Conservation (phyloP, 768 basidiomycete species). For the Pulveroboletus sp. region DNA sequence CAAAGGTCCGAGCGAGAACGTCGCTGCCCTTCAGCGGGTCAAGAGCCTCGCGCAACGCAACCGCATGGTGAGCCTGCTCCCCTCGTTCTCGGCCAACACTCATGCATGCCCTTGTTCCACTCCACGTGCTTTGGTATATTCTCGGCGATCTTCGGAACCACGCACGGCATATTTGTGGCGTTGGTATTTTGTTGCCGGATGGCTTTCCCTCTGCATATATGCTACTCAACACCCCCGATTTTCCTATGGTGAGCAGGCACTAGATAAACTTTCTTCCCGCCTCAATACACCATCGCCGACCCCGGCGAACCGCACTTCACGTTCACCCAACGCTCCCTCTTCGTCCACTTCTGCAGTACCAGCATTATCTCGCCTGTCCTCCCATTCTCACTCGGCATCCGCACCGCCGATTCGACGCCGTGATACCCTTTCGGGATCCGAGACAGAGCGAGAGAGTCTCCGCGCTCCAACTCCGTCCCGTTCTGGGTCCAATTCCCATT, state of each 20-base stretch:
- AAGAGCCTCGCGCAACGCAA: conserved; percentile 69
- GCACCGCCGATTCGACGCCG: conserved; percentile 25
- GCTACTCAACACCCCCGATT: conserved; percentile 6
- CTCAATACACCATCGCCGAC: conserved; percentile 54
- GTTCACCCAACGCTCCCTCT: conserved; percentile 32
- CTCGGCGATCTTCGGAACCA: conserved; percentile 10
- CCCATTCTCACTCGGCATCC: conserved; percentile 30
- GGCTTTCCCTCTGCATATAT: conserved; percentile 18
- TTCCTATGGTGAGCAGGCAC: conserved; percentile 40
- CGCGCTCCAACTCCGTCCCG: conserved; percentile 32
- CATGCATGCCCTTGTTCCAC: conserved; percentile 26
- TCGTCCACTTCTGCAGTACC: conserved; percentile 36
- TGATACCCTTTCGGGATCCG: conserved; percentile 64
- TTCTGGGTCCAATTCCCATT: conserved; percentile 28
- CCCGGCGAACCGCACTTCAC: conserved; percentile 44
- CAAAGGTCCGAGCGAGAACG: conserved; percentile 48
- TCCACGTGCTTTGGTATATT: conserved; percentile 31
- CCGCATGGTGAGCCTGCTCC: conserved; percentile 53
- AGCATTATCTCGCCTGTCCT: conserved; percentile 36
- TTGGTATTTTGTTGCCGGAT: conserved; percentile 5
- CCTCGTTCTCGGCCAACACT: conserved; percentile 17
- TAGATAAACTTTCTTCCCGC: conserved; percentile 66
- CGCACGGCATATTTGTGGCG: not conserved
- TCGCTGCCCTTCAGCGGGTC: conserved; percentile 60
- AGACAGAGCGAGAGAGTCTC: conserved; percentile 70